A percentile compares a stretch with the other conserved stretches of the same genome.
These are phyloP conservation scores for Clarireedia sp. DNA, from an alignment of 2,329 filamentous ascomycete genomes.

Conservation along the genomic window DNA sequence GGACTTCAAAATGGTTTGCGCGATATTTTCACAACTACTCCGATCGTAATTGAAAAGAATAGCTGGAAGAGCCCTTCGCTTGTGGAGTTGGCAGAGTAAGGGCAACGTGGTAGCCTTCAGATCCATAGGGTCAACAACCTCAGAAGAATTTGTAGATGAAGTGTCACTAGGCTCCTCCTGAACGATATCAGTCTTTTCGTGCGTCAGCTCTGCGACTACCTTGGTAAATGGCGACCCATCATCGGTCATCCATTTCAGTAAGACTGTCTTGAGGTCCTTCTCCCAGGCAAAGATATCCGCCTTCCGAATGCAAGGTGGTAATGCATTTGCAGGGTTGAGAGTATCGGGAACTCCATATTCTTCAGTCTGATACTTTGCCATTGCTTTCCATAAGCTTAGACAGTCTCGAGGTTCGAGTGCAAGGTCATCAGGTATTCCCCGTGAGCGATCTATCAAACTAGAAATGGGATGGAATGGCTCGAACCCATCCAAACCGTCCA, in stretches of 20 bases:
- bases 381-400: conserved; percentile 53
- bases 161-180: conserved; percentile 2
- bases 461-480: conserved; percentile 54
- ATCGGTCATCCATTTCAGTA: conserved; percentile 54
- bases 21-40: conserved; percentile 52
- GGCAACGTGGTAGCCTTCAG: conserved; percentile 43
- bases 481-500: conserved; percentile 33
- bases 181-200: neutral
- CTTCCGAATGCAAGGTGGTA: conserved; percentile 53
- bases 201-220: conserved; percentile 39
- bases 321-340: conserved; percentile 41
- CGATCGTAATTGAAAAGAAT: conserved; percentile 75
- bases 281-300: conserved; percentile 61
- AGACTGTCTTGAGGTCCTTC: conserved; percentile 46
- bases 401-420: conserved; percentile 66
- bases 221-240: conserved; percentile 34
- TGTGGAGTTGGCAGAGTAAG: conserved; percentile 52
- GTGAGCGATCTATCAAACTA: conserved; percentile 51
- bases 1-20: conserved; percentile 41
- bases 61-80: conserved; percentile 59
- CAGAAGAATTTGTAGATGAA: conserved; percentile 16
- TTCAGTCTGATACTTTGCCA: conserved; percentile 49
- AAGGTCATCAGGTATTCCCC: conserved; percentile 60
- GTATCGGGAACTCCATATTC: conserved; percentile 41
- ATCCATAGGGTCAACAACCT: conserved; percentile 24